A percentile compares a stretch with the other conserved stretches of the same genome.
Evolutionary conservation across 805 yeast species (phyloP).

Genomic region (Hanseniaspora jakobsenii): DNA sequence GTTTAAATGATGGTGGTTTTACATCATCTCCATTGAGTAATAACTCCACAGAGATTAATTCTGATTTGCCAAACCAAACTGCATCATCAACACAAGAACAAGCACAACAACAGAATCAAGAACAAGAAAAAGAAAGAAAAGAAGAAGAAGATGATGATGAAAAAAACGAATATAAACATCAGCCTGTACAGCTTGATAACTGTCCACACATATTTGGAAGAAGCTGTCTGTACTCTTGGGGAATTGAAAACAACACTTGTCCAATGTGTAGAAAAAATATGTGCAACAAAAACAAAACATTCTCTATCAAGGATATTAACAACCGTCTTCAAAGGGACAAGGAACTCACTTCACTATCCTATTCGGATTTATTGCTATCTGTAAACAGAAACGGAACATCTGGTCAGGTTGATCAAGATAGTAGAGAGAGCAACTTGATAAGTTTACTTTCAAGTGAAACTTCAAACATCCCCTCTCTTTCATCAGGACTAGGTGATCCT

Average conservation of each 20-base stretch:
- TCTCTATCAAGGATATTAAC: constrained; percentile 22
- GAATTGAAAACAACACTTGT: constrained; percentile 58
- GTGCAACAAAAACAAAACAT: constrained; percentile 17
- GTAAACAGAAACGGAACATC: no score
- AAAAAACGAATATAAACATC: constrained; percentile 36
- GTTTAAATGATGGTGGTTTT: not conserved
- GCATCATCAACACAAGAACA: not conserved
- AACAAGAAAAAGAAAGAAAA: not conserved
- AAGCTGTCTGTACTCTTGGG: constrained; percentile 78
- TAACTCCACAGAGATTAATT: no score
- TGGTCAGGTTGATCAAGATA: no score
- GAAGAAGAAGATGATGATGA: not conserved
- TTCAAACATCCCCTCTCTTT: no score
- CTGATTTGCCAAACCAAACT: no score
- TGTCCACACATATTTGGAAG: constrained; percentile 83
- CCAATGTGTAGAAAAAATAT: constrained; percentile 70
- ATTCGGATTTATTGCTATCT: constrained; percentile 21
- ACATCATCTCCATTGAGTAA: not conserved
- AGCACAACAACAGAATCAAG: not conserved
- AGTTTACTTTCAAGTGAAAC: no score
- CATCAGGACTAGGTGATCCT: no score
- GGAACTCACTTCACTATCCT: constrained; percentile 16
- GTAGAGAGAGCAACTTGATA: no score
- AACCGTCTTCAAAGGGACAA: constrained; percentile 18
- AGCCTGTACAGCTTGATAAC: constrained; percentile 55